Conservation (phyloP, 495 filamentous ascomycete species). For the Astrothelium subdiscretum region DNA sequence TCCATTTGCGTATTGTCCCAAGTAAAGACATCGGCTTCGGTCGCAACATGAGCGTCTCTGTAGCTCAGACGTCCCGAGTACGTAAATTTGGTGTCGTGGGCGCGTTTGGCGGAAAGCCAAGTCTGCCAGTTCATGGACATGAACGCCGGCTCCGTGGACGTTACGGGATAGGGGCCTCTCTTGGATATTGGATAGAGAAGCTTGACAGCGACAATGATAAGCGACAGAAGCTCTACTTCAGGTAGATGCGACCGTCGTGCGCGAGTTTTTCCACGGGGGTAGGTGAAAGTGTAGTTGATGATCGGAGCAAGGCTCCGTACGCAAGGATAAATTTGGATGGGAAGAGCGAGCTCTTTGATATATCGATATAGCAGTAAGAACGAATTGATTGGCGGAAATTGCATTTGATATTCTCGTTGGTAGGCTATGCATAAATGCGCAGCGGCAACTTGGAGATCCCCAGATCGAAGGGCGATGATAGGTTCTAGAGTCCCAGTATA, state of each 20-base stretch:
- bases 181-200: constrained; percentile 65
- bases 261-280: constrained; percentile 29
- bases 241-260: constrained; percentile 41
- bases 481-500: constrained; percentile 20
- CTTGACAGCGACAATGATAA: constrained; percentile 71
- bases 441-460: constrained; percentile 53
- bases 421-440: constrained; percentile 51
- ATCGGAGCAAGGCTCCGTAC: constrained; percentile 47
- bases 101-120: constrained; percentile 40
- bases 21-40: constrained; percentile 53
- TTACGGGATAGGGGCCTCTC: constrained; percentile 42
- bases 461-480: constrained; percentile 34
- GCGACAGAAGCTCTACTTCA: constrained; percentile 56
- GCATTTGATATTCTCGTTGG: constrained; percentile 52
- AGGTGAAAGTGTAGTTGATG: constrained; percentile 45
- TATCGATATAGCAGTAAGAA: constrained; percentile 55
- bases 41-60: constrained; percentile 32
- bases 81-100: not conserved
- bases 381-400: constrained; percentile 60
- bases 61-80: constrained; percentile 1
- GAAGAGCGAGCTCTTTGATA: constrained; percentile 63
- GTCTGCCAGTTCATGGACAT: constrained; percentile 56
- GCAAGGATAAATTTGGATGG: constrained; percentile 58
- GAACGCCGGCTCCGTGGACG: constrained; percentile 46
- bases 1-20: constrained; percentile 62